These are phyloP conservation scores for Phytophthora crassamura DNA, from an alignment of 352 stramenopile species.

Conservation along the genomic window DNA sequence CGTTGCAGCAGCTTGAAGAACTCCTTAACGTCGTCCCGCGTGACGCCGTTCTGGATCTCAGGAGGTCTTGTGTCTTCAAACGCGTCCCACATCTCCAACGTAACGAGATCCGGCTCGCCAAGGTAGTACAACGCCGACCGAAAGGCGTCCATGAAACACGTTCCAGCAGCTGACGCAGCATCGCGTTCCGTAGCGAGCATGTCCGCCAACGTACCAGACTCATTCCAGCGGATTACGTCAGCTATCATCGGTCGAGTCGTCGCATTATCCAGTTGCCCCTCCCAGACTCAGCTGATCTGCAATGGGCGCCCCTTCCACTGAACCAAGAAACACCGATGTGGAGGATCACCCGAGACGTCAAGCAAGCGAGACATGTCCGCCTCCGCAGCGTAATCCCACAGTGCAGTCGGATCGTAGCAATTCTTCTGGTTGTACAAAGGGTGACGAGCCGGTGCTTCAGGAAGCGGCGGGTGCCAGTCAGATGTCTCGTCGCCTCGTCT, in stretches of 20 bases:
- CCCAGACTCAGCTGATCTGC: slow-evolving; percentile 14
- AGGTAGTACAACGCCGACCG: not conserved
- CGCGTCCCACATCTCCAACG: no score
- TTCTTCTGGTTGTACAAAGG: not conserved
- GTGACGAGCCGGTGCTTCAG: no score
- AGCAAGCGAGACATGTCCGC: not conserved
- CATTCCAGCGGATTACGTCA: slow-evolving; percentile 1
- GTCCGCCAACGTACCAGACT: not conserved
- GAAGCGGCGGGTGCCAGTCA: no score
- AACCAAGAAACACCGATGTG: no score
- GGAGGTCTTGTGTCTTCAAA: no score
- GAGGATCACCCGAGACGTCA: not conserved
- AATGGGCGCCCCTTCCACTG: slow-evolving; percentile 1
- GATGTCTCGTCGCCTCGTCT: not conserved
- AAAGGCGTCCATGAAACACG: slow-evolving; percentile 20
- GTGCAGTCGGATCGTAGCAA: not conserved
- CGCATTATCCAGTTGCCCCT: not conserved
- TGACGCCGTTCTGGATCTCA: no score
- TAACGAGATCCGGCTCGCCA: no score
- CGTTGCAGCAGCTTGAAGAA: slow-evolving; percentile 15
- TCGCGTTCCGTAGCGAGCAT: not conserved
- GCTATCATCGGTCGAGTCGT: not conserved
- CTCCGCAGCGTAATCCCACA: no score
- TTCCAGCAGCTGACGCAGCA: no score
- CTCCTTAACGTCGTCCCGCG: not conserved